A percentile compares a stretch with the other conserved stretches of the same genome.
Conservation (phyloP, 2,329 filamentous ascomycete genomes). For the Alternaria arbusti region DNA sequence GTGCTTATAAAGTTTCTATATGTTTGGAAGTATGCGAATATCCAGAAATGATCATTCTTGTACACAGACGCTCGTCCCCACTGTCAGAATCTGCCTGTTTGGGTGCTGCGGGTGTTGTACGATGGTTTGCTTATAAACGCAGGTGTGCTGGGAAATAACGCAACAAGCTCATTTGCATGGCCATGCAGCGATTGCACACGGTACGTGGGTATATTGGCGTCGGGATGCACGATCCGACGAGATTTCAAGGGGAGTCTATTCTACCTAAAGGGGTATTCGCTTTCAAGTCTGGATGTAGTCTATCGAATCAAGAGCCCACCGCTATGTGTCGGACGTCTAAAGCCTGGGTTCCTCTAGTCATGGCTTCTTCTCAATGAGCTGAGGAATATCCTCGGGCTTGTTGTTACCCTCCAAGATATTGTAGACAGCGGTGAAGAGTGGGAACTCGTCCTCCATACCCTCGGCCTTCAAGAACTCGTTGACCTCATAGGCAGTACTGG, state of each 20-base stretch:
- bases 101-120: not conserved
- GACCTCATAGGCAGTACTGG: conserved; percentile 88
- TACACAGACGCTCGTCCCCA: not conserved
- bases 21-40: not conserved
- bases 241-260: not conserved
- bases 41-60: not conserved
- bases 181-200: not conserved
- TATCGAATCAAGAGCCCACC: not conserved
- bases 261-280: conserved; percentile 11
- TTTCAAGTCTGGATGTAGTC: not conserved
- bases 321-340: not conserved
- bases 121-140: not conserved
- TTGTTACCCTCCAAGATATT: conserved; percentile 78
- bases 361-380: conserved; percentile 58
- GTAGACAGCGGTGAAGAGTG: conserved; percentile 89
- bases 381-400: conserved; percentile 80
- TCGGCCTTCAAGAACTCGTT: conserved; percentile 84
- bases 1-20: conserved; percentile 1
- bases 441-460: conserved; percentile 82
- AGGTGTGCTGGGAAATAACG: not conserved
- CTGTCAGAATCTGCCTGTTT: not conserved
- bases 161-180: not conserved
- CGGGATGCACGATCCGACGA: not conserved
- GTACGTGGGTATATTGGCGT: not conserved
- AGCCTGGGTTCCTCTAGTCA: not conserved